phyloP scores from a whole-genome alignment of 2,329 filamentous ascomycete species.

The Colletotrichum agaves region DNA sequence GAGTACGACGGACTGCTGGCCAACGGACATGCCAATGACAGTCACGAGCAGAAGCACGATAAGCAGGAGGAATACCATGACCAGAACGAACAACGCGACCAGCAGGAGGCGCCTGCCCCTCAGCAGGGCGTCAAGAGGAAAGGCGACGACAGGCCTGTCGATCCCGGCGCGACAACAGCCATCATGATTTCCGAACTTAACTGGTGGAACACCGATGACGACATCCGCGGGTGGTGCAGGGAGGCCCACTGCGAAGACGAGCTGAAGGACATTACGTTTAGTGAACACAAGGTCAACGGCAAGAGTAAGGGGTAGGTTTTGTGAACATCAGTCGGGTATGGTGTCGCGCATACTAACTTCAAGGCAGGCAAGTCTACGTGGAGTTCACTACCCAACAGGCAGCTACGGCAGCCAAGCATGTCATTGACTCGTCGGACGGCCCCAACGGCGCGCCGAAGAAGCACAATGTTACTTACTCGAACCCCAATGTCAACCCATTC shows the following conservation, averaged over 20 bases:
- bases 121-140: slow-evolving; percentile 71
- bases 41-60: slow-evolving; percentile 53
- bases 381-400: slow-evolving; percentile 87
- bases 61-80: slow-evolving; percentile 41
- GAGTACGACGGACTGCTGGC: slow-evolving; percentile 49
- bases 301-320: slow-evolving; percentile 90
- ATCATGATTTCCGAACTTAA: slow-evolving; percentile 89
- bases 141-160: slow-evolving; percentile 68
- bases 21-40: slow-evolving; percentile 46
- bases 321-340: neutral
- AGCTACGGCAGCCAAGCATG: slow-evolving; percentile 84
- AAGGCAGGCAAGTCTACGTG: slow-evolving; percentile 76
- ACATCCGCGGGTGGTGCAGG: slow-evolving; percentile 87
- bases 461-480: slow-evolving; percentile 78
- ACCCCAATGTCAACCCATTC: slow-evolving; percentile 85
- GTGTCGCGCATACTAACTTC: slow-evolving; percentile 6
- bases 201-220: slow-evolving; percentile 98
- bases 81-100: slow-evolving; percentile 41
- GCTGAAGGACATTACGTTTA: slow-evolving; percentile 93
- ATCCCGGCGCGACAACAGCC: slow-evolving; percentile 72
- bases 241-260: slow-evolving; percentile 85
- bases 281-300: slow-evolving; percentile 98
- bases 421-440: slow-evolving; percentile 75
- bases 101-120: slow-evolving; percentile 46
- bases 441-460: slow-evolving; percentile 72